Base-by-base conservation (phyloP, 2,329 filamentous ascomycete species). In the Pseudogymnoascus sp. region DNA sequence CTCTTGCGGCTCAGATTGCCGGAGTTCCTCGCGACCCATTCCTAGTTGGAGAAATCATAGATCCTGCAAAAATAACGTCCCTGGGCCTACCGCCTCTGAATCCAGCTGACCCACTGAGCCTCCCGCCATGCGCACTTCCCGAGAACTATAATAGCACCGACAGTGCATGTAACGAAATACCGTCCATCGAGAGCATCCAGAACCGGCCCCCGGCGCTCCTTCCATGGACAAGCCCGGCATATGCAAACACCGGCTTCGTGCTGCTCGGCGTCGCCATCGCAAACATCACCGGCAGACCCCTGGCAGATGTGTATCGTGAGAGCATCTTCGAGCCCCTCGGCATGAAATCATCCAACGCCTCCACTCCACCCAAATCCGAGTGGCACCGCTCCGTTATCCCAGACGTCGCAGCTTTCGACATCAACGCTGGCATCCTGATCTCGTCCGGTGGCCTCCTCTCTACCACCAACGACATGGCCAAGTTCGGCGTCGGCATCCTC, bases 201-300 rank as follows among this genome's bases (percentile, higher is more conserved):
- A 67, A 68, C 59, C 70, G 70, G 4, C 70, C 73, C 5, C 79
- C 80, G 0, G 71, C 76, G 1, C 81, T 78, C 61, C 68, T 71
- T 0, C 76, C 80, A 0, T 80, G 77, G 66, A 74, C 75, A 0
- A 77, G 73, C 2, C 79, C 81, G 0, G 72, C 75, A 2, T 84
- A 84, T 69, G 79, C 80, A 29, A 82, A 83, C 66, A 71, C 77
- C 2, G 80, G 74, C 0, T 79, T 79, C 18, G 71, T 76, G 1
- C 64, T 81, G 1, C 74, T 83, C 0, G 79, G 78, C 2, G 70
- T 78, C 0, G 77, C 78, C 0, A 71, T 83, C 0, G 78, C 81
- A 64, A 74, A 74, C 5, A 73, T 78, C 0, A 78, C 77, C 0
- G 76, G 77, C 3, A 75, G 74, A 57, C 67, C 75, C 0, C 77